A percentile compares a stretch with the other conserved stretches of the same genome.
These are phyloP conservation scores for Alternaria longipes DNA, from an alignment of 2,329 filamentous ascomycete genomes.

Conservation along the genomic window DNA sequence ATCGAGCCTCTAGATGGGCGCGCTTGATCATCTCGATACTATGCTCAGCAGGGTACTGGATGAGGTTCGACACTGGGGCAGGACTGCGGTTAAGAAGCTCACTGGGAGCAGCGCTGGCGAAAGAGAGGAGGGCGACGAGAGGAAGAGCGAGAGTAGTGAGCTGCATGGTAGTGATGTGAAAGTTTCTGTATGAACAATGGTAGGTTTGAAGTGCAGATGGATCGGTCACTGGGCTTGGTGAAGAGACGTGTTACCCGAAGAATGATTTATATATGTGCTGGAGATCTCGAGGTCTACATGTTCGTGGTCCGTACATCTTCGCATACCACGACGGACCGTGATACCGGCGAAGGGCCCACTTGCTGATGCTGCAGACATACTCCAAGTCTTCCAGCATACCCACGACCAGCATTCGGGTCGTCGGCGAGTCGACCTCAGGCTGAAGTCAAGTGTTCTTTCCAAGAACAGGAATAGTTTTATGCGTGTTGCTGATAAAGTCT, in stretches of 20 bases:
- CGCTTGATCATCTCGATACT: conserved; percentile 17
- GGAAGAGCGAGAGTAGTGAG: conserved; percentile 5
- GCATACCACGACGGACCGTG: not conserved
- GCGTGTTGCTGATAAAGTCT: not conserved
- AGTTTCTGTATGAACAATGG: not conserved
- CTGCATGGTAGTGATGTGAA: conserved; percentile 5
- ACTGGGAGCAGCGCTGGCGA: conserved; percentile 13
- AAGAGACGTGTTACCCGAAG: not conserved
- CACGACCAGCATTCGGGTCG: not conserved
- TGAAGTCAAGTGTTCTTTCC: not conserved
- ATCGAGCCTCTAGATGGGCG: conserved; percentile 8
- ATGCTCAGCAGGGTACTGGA: conserved; percentile 8
- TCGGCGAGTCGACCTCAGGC: not conserved
- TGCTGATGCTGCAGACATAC: conserved; percentile 5
- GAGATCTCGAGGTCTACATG: not conserved
- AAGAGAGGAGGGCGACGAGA: conserved; percentile 2
- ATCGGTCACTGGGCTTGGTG: not conserved
- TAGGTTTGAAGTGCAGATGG: not conserved
- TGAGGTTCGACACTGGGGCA: conserved; percentile 1
- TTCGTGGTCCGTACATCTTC: not conserved
- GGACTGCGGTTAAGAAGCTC: not conserved
- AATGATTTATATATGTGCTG: not conserved
- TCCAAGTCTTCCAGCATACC: not conserved
- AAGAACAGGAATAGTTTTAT: not conserved
- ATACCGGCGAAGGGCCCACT: not conserved